These are phyloP conservation scores for Eutypa lata DNA, from an alignment of 2,329 filamentous ascomycete species.

Conservation along the genomic window DNA sequence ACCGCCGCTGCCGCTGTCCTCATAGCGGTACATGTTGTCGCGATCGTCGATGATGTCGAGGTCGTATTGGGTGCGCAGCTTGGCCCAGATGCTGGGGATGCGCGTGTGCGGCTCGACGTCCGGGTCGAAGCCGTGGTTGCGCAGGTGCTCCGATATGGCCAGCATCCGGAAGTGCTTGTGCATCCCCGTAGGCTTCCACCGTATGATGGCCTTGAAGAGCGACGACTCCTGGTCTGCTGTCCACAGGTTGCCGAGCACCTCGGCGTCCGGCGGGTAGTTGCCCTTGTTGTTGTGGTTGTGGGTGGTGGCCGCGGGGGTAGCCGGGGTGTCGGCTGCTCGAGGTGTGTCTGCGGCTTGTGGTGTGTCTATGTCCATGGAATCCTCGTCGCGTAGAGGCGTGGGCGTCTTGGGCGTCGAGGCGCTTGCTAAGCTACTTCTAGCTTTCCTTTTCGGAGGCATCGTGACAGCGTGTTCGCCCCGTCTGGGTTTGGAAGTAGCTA, in stretches of 20 bases:
- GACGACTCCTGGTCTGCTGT: slow-evolving; percentile 94
- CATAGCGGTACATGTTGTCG: slow-evolving; percentile 58
- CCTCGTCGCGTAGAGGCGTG: slow-evolving; percentile 51
- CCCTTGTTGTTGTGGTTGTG: slow-evolving; percentile 40
- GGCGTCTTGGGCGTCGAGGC: slow-evolving; percentile 52
- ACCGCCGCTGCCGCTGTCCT: slow-evolving; percentile 52
- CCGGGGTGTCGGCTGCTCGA: slow-evolving; percentile 45
- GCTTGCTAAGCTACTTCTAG: slow-evolving; percentile 51
- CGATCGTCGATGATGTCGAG: slow-evolving; percentile 82
- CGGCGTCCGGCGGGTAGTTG: slow-evolving; percentile 35
- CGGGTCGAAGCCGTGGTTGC: slow-evolving; percentile 75
- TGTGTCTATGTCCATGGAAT: slow-evolving; percentile 59
- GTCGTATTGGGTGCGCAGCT: slow-evolving; percentile 80
- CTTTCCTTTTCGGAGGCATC: slow-evolving; percentile 72
- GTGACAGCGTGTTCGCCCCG: slow-evolving; percentile 4
- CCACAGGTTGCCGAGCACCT: slow-evolving; percentile 68
- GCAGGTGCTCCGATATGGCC: slow-evolving; percentile 74
- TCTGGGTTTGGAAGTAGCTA: background rate
- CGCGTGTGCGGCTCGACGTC: slow-evolving; percentile 73
- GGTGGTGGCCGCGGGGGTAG: slow-evolving; percentile 25
- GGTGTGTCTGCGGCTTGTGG: slow-evolving; percentile 49
- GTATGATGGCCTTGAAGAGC: slow-evolving; percentile 87
- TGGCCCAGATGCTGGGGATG: slow-evolving; percentile 88
- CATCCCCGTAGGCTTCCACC: slow-evolving; percentile 88
- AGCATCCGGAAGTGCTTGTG: slow-evolving; percentile 94